These are phyloP conservation scores for Pseudozyma thailandica DNA, from an alignment of 1,284 basidiomycete genomes.

Conservation along the genomic window DNA sequence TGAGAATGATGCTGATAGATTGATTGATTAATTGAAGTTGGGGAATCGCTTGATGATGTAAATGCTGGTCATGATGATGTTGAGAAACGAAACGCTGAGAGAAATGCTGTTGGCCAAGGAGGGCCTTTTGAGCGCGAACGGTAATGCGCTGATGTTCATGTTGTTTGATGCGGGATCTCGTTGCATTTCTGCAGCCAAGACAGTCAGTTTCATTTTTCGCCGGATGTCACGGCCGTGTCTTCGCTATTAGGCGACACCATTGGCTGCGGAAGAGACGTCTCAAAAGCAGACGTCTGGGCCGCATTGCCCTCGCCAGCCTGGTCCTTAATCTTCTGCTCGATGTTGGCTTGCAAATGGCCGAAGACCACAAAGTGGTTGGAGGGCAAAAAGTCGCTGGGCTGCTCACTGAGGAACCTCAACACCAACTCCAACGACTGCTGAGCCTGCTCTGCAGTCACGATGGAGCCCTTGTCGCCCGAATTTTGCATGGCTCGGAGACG, in stretches of 20 bases:
- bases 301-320: not conserved
- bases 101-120: slow-evolving; percentile 5
- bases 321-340: slow-evolving; percentile 41
- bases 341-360: slow-evolving; percentile 42
- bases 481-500: slow-evolving; percentile 14
- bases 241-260: too few species aligned
- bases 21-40: not conserved
- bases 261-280: not conserved
- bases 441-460: slow-evolving; percentile 39
- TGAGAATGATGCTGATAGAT: slow-evolving; percentile 1
- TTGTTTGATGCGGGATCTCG: too few species aligned
- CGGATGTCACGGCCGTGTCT: too few species aligned
- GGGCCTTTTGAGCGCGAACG: not conserved
- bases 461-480: slow-evolving; percentile 16
- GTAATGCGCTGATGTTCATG: slow-evolving; percentile 1
- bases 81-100: not conserved
- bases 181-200: too few species aligned
- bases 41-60: slow-evolving; percentile 13
- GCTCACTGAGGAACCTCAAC: slow-evolving; percentile 41
- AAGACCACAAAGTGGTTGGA: slow-evolving; percentile 34
- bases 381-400: slow-evolving; percentile 40
- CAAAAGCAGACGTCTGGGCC: slow-evolving; percentile 1
- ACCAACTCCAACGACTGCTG: slow-evolving; percentile 37
- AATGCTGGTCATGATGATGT: slow-evolving; percentile 4
- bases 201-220: too few species aligned